These are phyloP conservation scores for Globisporangium lucens DNA, from an alignment of 352 stramenopile species.

Conservation along the genomic window DNA sequence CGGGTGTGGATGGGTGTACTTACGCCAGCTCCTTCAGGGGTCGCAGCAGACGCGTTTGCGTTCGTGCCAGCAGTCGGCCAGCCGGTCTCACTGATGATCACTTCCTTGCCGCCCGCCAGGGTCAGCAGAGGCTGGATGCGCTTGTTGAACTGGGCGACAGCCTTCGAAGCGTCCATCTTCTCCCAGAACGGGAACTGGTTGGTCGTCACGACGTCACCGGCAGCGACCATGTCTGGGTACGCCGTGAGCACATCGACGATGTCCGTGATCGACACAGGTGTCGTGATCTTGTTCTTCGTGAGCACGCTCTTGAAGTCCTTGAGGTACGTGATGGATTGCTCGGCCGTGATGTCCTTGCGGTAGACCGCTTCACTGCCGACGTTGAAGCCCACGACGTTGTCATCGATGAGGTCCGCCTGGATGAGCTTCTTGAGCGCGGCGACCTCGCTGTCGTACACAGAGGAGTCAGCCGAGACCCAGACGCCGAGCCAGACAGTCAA, in stretches of 20 bases:
- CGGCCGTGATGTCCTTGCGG: constrained; percentile 65
- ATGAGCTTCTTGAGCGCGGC: constrained; percentile 61
- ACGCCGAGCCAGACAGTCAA: constrained; percentile 82
- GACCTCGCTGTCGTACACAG: constrained; percentile 68
- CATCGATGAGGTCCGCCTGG: constrained; percentile 56
- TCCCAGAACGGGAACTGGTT: constrained; percentile 90
- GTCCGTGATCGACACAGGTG: constrained; percentile 74
- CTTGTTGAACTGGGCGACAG: constrained; percentile 65
- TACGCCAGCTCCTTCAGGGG: constrained; percentile 51
- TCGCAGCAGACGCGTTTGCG: constrained; percentile 58
- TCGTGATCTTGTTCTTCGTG: constrained; percentile 45
- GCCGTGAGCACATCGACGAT: constrained; percentile 74
- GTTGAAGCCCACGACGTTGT: constrained; percentile 81
- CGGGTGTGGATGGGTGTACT: constrained; percentile 1
- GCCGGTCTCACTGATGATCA: constrained; percentile 83
- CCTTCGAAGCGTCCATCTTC: constrained; percentile 48
- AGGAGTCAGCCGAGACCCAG: constrained; percentile 69
- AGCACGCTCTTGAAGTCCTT: constrained; percentile 76
- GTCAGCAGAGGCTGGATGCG: constrained; percentile 66
- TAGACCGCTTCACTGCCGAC: constrained; percentile 83
- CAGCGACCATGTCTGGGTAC: constrained; percentile 76
- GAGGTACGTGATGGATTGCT: constrained; percentile 69
- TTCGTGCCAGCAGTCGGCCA: constrained; percentile 68
- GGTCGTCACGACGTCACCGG: constrained; percentile 74
- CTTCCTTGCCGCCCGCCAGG: constrained; percentile 62